Evolutionary conservation across 2,329 filamentous ascomycete species (phyloP), one percentile per base, ranked within the genome.

Genomic region (Seiridium unicorne): DNA sequence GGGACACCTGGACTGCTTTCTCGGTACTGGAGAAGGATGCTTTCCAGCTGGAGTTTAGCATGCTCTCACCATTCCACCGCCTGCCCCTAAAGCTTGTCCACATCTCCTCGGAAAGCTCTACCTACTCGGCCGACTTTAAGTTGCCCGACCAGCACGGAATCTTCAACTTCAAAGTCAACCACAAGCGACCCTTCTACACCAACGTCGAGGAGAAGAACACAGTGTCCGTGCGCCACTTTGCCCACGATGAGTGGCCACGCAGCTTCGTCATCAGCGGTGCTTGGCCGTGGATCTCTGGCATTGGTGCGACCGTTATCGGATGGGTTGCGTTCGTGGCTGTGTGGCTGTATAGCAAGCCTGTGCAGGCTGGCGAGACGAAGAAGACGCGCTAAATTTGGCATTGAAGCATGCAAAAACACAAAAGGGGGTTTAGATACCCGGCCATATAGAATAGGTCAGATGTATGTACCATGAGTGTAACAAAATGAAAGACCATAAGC

Each of bases 61-160:
- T 98, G 95, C 89, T 99, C 51, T 97, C 94, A 1, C 94, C 95
- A 60, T 98, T 97, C 86, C 90, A 97, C 79, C 93, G 95, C 47
- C 84, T 98, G 40, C 82, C 87, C 61, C 87, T 99, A 38, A 69
- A 79, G 7, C 84, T 86, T 11, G 74, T 81, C 8, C 75, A 77
- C 38, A 81, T 81, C 34, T 89, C 87, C 1, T 76, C 82, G 58
- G 88, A 91, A 68, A 87, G 88, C 64, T 89, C 91, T 55, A 83
- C 90, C 63, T 99, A 89, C 81, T 83, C 84, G 64, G 83, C 85
- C 51, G 83, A 85, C 32, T 97, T 99, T 78, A 90, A 83, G 64
- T 84, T 94, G 3, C 95, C 95, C 4, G 95, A 99, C 74, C 95
- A 99, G 78, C 95, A 99, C 79, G 95, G 95, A 73, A 97, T 99